Evolutionary conservation across 2,329 filamentous ascomycete genomes (phyloP).

Genomic region (Cadophora sp.): DNA sequence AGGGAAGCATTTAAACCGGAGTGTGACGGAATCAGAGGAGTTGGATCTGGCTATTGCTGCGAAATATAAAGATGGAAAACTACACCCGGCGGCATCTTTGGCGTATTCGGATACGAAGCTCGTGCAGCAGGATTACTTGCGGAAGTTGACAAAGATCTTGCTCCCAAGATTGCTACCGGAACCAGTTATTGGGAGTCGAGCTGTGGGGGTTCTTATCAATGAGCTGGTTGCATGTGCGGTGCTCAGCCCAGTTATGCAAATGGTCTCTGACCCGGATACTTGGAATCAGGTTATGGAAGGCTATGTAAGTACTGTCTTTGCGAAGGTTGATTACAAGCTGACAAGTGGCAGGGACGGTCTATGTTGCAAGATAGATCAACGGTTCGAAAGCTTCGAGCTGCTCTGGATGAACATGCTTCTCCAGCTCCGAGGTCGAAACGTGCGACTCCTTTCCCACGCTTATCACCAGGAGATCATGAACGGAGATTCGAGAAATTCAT

Average conservation of each 20-base stretch:
- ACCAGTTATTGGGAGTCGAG: constrained; percentile 77
- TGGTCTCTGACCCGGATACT: constrained; percentile 89
- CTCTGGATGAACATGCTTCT: constrained; percentile 91
- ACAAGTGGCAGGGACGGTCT: constrained; percentile 66
- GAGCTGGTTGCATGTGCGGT: constrained; percentile 96
- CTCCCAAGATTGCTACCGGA: constrained; percentile 78
- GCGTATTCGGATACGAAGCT: constrained; percentile 84
- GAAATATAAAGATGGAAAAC: constrained; percentile 86
- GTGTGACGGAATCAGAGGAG: constrained; percentile 95
- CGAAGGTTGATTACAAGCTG: constrained; percentile 18
- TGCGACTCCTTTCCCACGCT: constrained; percentile 75
- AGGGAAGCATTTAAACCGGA: constrained; percentile 85
- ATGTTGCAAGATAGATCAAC: constrained; percentile 96
- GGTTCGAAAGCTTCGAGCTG: constrained; percentile 87
- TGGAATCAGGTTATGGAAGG: constrained; percentile 98
- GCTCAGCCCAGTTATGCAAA: constrained; percentile 78
- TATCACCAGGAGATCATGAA: constrained; percentile 85
- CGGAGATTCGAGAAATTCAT: constrained; percentile 95
- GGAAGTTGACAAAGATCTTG: constrained; percentile 74
- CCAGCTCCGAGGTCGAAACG: constrained; percentile 72
- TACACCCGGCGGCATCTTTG: constrained; percentile 86
- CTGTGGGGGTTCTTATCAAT: constrained; percentile 80
- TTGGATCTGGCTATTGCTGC: constrained; percentile 93
- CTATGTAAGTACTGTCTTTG: constrained; percentile 56
- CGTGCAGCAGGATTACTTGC: constrained; percentile 87